These are phyloP conservation scores for Capsaspora owczarzaki DNA, from an alignment of 78 protist species.

Conservation along the genomic window DNA sequence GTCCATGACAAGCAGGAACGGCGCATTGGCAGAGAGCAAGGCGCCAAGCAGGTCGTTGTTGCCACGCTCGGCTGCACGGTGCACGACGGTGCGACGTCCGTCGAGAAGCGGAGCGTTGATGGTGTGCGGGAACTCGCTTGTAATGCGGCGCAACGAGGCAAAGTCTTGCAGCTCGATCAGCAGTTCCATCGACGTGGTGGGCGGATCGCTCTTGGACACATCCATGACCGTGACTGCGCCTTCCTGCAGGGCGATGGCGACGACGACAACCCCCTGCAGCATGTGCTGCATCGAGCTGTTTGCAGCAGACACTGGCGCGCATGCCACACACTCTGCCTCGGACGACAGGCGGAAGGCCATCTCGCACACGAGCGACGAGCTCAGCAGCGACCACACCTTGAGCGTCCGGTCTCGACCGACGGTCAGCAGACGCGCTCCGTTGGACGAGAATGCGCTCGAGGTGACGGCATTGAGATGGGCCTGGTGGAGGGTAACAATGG, in stretches of 20 bases:
- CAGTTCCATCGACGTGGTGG: not conserved
- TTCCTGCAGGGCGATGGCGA: not conserved
- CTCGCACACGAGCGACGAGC: not conserved
- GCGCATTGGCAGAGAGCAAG: not conserved
- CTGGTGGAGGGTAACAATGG: not conserved
- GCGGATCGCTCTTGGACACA: not conserved
- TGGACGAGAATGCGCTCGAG: not conserved
- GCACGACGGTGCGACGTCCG: not conserved
- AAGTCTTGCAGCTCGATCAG: not conserved
- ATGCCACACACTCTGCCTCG: slow-evolving; percentile 1
- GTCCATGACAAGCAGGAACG: not conserved
- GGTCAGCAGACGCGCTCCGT: not conserved
- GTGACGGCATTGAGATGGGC: not conserved
- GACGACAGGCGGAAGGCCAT: not conserved
- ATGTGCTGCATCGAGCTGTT: not conserved
- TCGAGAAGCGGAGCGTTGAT: not conserved
- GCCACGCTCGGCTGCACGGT: not conserved
- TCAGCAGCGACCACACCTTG: not conserved
- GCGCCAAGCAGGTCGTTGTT: not conserved
- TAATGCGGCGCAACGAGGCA: not conserved
- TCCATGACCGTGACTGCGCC: not conserved
- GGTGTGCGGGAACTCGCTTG: not conserved
- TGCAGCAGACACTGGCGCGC: not conserved
- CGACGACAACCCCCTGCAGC: not conserved
- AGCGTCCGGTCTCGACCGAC: not conserved